Percentiles rank a stretch among this genome's conserved stretches.
Conservation (phyloP, 352 stramenopile species). For the Blastocystis sp. region DNA sequence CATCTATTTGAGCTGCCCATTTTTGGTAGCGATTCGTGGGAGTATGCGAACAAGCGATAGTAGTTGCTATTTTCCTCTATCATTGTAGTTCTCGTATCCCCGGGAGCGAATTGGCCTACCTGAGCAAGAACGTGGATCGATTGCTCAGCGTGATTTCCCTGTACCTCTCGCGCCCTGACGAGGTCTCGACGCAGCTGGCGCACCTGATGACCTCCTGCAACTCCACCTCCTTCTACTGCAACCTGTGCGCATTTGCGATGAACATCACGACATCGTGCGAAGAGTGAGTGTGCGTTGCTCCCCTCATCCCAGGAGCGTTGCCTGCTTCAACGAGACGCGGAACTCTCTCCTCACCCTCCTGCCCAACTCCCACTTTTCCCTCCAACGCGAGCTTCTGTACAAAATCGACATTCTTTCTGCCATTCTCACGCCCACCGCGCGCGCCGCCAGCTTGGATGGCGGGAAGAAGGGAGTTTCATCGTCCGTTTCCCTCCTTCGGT, state of each 20-base stretch:
- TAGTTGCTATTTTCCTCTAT: neutral
- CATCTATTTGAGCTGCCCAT: constrained; percentile 42
- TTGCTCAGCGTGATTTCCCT: constrained; percentile 36
- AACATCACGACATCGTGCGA: constrained; percentile 40
- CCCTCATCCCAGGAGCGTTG: neutral
- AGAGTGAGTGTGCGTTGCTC: neutral
- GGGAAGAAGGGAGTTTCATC: neutral
- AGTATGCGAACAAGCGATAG: constrained; percentile 41
- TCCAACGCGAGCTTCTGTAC: constrained; percentile 46
- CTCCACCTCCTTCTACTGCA: constrained; percentile 13
- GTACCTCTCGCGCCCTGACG: neutral
- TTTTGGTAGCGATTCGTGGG: constrained; percentile 56
- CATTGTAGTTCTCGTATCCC: constrained; percentile 15
- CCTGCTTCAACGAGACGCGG: neutral
- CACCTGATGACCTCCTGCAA: neutral
- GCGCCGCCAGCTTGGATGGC: neutral
- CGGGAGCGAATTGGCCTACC: constrained; percentile 1
- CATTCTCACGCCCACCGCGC: neutral
- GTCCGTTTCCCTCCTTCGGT: neutral
- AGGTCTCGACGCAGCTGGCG: neutral
- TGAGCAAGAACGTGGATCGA: constrained; percentile 40
- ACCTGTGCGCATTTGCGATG: constrained; percentile 28
- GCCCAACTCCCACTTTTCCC: neutral
- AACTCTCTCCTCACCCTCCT: constrained; percentile 14
- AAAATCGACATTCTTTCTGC: constrained; percentile 16